phyloP scores from a whole-genome alignment of 2,329 filamentous ascomycete species.

The Tolypocladium ophioglossoides region DNA sequence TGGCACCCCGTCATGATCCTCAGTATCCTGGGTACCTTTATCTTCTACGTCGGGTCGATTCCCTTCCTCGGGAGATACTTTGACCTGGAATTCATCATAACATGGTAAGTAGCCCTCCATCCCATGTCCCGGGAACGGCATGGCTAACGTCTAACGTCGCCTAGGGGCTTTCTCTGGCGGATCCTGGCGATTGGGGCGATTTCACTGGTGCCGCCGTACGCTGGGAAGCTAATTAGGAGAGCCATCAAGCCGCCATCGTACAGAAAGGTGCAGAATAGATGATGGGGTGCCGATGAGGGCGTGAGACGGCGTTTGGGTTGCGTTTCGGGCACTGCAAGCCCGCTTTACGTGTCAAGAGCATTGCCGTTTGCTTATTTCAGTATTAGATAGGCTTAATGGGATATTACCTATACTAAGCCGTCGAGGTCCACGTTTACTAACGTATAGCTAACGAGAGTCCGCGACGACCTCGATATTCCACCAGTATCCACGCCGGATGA shows the following conservation, averaged over 20 bases:
- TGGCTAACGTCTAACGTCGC: not conserved
- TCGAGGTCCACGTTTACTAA: not conserved
- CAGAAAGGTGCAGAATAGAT: slow-evolving; percentile 75
- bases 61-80: slow-evolving; percentile 88
- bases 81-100: slow-evolving; percentile 70
- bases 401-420: not conserved
- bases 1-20: slow-evolving; percentile 93
- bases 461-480: not conserved
- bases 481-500: not conserved
- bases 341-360: not conserved
- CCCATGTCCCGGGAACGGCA: not conserved
- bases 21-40: slow-evolving; percentile 69
- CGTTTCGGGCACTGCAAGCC: slow-evolving; percentile 3
- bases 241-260: slow-evolving; percentile 89
- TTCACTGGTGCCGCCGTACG: slow-evolving; percentile 77
- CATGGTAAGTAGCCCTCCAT: slow-evolving; percentile 35
- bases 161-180: slow-evolving; percentile 78
- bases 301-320: not conserved
- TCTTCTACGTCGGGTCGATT: slow-evolving; percentile 70
- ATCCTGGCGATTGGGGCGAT: slow-evolving; percentile 70
- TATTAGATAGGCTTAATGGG: not conserved
- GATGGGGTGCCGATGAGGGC: slow-evolving; percentile 7
- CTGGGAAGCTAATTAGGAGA: slow-evolving; percentile 72
- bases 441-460: not conserved
- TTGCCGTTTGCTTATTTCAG: not conserved